Base-by-base conservation (phyloP, 1,139 yeast genomes). In the Candida sp. region DNA sequence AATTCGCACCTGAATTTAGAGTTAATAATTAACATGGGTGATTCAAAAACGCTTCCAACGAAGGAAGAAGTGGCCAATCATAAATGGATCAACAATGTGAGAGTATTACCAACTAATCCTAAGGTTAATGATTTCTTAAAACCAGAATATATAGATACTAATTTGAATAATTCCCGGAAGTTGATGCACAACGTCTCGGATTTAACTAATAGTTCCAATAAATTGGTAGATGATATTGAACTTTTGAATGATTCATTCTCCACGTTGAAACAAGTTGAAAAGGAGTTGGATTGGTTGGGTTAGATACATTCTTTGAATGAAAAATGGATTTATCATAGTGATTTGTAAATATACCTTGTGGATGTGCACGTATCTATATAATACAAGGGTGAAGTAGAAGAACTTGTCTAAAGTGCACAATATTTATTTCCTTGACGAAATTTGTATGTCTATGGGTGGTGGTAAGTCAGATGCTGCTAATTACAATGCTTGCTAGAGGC, bases 131-230 rank as follows among this genome's bases (percentile, higher is more conserved):
- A 73, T 49, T 60, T 64, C 45, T 58, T 73, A 43, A 71, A 70
- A 45, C 56, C 67, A 1, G 78, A 73, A 43, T 73, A 72, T 47
- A 63, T 73, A n/a, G 77, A 72, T 22, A 71, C 67, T 35, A 73
- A 73, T 48, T 57, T 73, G 43, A 70, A 70, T 55, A 73, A 73
- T 49, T 70, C 75, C 30, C 55, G 78, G 21, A 69, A 67, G 47
- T 54, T 73, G 35, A 73, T 73, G 29, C 41, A 48, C 21, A 68
- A 69, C 46, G 47, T 73, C 40, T 56, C 60, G 39, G 54, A 55
- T 12, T 55, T 69, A 39, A 53, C 63, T 12, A 49, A 47, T 2
- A 48, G 56, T 6, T 59, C 64, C 32, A 48, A 51, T 4, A 52
- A 48, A n/a, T 56, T 57, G 38, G 50, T 58, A 1, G 39, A 48